Evolutionary conservation across 441 rosid species (phyloP).

Genomic region (Breynia disticha): DNA sequence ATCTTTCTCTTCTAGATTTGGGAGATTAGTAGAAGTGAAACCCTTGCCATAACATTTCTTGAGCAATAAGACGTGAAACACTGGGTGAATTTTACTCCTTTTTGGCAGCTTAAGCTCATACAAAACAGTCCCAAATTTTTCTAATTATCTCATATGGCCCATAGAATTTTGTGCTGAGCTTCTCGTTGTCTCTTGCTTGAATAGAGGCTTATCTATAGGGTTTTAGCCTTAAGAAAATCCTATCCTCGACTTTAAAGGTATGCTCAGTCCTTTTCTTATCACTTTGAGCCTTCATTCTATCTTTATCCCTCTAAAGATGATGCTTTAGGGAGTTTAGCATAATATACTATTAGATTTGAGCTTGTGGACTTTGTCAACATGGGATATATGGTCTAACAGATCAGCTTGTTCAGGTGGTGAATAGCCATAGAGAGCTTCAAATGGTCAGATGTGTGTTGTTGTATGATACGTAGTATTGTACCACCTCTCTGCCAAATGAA

Average conservation of each 20-base stretch:
- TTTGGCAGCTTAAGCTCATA: neutral
- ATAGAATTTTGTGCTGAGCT: neutral
- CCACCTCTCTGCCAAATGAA: neutral
- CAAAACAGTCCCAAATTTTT: neutral
- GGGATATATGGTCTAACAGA: too few relatives aligned
- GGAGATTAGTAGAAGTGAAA: neutral
- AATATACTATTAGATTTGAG: too few relatives aligned
- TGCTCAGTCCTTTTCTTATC: neutral
- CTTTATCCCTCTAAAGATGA: too few relatives aligned
- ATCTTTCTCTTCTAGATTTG: neutral
- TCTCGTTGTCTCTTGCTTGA: neutral
- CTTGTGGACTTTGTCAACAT: too few relatives aligned
- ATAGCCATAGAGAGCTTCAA: too few relatives aligned
- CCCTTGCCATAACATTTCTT: neutral
- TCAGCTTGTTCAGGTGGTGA: neutral
- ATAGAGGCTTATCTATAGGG: neutral
- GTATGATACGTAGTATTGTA: neutral
- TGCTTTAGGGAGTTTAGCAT: too few relatives aligned
- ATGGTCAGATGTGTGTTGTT: too few relatives aligned
- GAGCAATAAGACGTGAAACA: neutral
- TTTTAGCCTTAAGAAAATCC: neutral
- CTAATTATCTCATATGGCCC: neutral
- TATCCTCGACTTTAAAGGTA: neutral
- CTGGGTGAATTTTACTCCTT: neutral
- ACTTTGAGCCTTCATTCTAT: neutral